These are phyloP conservation scores for Prunus salicina DNA, from an alignment of 306 rosid species.

Conservation along the genomic window DNA sequence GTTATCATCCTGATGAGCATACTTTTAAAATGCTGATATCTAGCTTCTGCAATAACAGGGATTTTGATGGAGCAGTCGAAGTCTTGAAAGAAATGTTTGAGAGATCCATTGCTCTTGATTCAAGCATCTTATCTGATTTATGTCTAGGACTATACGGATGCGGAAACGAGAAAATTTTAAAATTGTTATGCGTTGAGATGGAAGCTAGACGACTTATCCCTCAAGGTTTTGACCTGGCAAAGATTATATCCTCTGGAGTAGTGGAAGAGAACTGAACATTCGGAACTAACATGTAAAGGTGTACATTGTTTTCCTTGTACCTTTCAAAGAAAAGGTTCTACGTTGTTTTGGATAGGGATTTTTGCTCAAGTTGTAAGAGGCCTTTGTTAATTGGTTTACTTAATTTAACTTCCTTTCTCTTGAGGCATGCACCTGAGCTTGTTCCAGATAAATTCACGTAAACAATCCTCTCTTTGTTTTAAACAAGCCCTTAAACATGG, in stretches of 20 bases:
- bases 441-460: too few relatives aligned
- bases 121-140: conserved; percentile 43
- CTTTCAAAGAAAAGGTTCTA: not conserved
- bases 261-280: conserved; percentile 15
- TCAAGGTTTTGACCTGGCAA: conserved; percentile 35
- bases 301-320: not conserved
- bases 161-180: conserved; percentile 44
- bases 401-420: too few relatives aligned
- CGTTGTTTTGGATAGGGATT: too few relatives aligned
- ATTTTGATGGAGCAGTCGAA: conserved; percentile 72
- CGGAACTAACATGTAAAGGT: not conserved
- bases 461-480: too few relatives aligned
- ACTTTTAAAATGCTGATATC: conserved; percentile 54
- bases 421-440: not conserved
- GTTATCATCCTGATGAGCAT: conserved; percentile 50
- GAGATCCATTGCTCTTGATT: conserved; percentile 49
- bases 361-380: not conserved
- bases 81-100: conserved; percentile 63
- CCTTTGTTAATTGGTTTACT: too few relatives aligned
- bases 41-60: conserved; percentile 56
- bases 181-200: conserved; percentile 33
- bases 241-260: conserved; percentile 7
- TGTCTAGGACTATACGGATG: conserved; percentile 46
- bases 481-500: too few relatives aligned
- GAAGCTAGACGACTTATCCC: conserved; percentile 27